These are phyloP conservation scores for Xylaria palmicola DNA, from an alignment of 495 filamentous ascomycete genomes.

Conservation along the genomic window DNA sequence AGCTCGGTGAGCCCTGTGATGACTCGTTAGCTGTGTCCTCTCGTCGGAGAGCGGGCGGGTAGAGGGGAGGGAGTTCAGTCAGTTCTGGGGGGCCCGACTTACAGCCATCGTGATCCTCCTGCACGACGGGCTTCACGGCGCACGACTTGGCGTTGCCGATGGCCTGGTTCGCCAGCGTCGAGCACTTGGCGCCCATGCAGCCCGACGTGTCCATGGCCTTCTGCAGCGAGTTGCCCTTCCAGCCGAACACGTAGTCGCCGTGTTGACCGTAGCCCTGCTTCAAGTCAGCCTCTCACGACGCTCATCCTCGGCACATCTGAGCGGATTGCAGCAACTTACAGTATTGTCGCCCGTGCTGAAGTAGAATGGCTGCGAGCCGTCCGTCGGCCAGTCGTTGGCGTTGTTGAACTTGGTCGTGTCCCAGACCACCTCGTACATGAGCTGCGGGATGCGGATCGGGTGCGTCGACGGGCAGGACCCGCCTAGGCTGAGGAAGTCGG, in stretches of 20 bases:
- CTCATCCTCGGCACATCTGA: too few species aligned
- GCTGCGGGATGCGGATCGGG: slow-evolving; percentile 48
- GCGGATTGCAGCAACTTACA: background rate
- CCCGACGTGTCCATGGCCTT: slow-evolving; percentile 46
- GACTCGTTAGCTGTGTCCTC: background rate
- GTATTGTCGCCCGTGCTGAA: slow-evolving; percentile 46
- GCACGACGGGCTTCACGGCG: slow-evolving; percentile 23
- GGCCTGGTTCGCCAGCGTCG: slow-evolving; percentile 36
- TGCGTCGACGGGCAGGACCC: slow-evolving; percentile 49
- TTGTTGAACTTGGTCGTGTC: slow-evolving; percentile 50
- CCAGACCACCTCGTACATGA: slow-evolving; percentile 55
- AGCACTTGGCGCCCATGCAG: slow-evolving; percentile 44
- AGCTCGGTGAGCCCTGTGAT: slow-evolving; percentile 7
- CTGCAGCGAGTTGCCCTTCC: slow-evolving; percentile 48
- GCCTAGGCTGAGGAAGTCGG: slow-evolving; percentile 45
- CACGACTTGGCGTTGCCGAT: slow-evolving; percentile 31
- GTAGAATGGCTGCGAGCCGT: slow-evolving; percentile 50
- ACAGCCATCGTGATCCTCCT: slow-evolving; percentile 31
- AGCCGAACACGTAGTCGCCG: slow-evolving; percentile 53
- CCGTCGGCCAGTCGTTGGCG: slow-evolving; percentile 42
- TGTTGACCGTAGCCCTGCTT: slow-evolving; percentile 41
- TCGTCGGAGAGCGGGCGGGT: background rate
- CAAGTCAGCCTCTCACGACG: too few species aligned
- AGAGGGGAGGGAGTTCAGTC: background rate
- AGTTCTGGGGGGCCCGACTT: slow-evolving; percentile 7